Evolutionary conservation across 1,284 basidiomycete genomes (phyloP).

Genomic region (Cutaneotrichosporon sp.): DNA sequence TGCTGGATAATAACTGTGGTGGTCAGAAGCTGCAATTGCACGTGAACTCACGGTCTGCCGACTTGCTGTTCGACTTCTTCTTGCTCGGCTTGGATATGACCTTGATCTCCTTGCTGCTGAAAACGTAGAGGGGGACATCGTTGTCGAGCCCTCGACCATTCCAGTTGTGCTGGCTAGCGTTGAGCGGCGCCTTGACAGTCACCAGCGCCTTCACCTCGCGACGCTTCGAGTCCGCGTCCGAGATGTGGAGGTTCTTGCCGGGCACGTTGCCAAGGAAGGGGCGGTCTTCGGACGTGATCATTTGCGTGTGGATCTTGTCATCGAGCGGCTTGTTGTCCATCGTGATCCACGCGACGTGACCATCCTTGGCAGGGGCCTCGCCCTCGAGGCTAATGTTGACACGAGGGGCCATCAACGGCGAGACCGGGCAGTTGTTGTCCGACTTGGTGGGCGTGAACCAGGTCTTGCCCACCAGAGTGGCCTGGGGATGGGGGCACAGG

Average conservation of each 20-base stretch:
- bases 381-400: conserved; percentile 90
- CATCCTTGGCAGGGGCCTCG: conserved; percentile 71
- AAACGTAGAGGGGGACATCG: conserved; percentile 72
- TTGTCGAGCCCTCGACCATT: conserved; percentile 50
- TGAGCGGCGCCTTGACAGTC: conserved; percentile 79
- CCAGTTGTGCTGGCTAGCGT: conserved; percentile 31
- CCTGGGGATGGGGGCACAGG: conserved; percentile 93
- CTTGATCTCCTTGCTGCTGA: conserved; percentile 90
- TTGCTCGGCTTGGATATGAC: conserved; percentile 96
- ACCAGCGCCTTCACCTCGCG: conserved; percentile 88
- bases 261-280: conserved; percentile 50
- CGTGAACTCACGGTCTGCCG: conserved; percentile 75
- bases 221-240: conserved; percentile 47
- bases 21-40: conserved; percentile 9
- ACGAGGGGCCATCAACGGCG: conserved; percentile 64
- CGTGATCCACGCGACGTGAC: conserved; percentile 44
- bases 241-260: conserved; percentile 51
- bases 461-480: conserved; percentile 88
- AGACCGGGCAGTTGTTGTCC: conserved; percentile 44
- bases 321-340: conserved; percentile 43
- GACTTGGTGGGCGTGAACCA: conserved; percentile 71
- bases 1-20: conserved; percentile 85
- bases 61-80: conserved; percentile 91
- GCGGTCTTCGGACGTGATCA: conserved; percentile 34
- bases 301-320: conserved; percentile 41